Evolutionary conservation across 257 asterid genomes (phyloP).

Genomic region (Solanum piurae): DNA sequence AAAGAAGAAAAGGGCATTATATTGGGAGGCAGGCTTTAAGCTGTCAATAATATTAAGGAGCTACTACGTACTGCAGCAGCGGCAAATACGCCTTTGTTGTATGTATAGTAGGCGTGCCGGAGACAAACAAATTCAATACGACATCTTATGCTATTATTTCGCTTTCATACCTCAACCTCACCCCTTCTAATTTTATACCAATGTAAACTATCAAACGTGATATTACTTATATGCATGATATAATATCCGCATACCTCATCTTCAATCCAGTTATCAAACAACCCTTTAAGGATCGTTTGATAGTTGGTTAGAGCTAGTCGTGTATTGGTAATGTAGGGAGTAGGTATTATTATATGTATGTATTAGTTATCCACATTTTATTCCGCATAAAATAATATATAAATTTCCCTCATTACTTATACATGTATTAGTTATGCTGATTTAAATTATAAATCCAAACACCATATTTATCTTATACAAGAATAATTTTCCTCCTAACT

Average conservation of each 20-base stretch:
- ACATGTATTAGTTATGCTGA: not conserved
- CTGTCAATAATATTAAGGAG: not conserved
- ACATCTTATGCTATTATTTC: not conserved
- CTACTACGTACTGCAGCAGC: not conserved
- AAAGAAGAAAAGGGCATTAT: not conserved
- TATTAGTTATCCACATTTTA: not conserved
- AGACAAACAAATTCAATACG: not conserved
- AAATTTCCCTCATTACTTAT: too few species aligned
- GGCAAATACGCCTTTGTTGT: conserved; percentile 17
- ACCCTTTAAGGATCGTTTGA: too few species aligned
- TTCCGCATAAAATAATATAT: not conserved
- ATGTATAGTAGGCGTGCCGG: not conserved
- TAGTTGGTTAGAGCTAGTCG: not conserved
- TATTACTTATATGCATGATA: not conserved
- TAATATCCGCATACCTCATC: not conserved
- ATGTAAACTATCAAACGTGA: too few species aligned
- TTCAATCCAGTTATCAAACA: too few species aligned
- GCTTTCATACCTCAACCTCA: not conserved
- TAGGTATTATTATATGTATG: not conserved
- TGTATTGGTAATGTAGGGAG: not conserved
- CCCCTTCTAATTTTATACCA: too few species aligned
- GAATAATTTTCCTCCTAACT: not conserved
- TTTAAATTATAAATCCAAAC: not conserved
- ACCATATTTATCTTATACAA: too few species aligned
- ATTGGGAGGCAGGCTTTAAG: not conserved